Evolutionary conservation across 345 rosid species (phyloP).

Genomic region (Geranium rotundifolium): DNA sequence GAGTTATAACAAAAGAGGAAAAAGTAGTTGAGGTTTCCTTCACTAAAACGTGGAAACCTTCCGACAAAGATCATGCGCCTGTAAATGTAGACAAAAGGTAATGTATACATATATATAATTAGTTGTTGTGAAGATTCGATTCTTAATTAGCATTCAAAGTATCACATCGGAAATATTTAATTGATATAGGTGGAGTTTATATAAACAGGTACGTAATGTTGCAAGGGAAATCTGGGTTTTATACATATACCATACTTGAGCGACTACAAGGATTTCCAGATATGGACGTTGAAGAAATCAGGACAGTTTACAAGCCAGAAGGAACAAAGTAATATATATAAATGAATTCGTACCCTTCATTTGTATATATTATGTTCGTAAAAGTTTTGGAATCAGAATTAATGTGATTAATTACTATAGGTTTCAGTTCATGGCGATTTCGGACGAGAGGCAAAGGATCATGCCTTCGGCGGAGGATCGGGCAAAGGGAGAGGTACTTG

Average conservation of each 20-base stretch:
- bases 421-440: slow-evolving; percentile 29
- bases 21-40: slow-evolving; percentile 12
- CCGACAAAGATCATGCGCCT: background rate
- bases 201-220: slow-evolving; percentile 10
- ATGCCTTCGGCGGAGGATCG: slow-evolving; percentile 29
- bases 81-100: slow-evolving; percentile 14
- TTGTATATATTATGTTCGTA: no score
- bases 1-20: background rate
- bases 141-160: no score
- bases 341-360: no score
- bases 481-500: slow-evolving; percentile 9
- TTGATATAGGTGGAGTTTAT: background rate
- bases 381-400: no score
- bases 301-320: slow-evolving; percentile 11
- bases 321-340: slow-evolving; percentile 6
- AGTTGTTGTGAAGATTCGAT: no score
- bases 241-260: slow-evolving; percentile 8
- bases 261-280: slow-evolving; percentile 12
- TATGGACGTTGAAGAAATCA: slow-evolving; percentile 5
- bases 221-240: slow-evolving; percentile 8
- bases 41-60: slow-evolving; percentile 6
- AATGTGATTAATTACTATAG: slow-evolving; percentile 11
- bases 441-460: slow-evolving; percentile 24
- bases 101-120: no score
- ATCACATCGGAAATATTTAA: no score